phyloP scores from a whole-genome alignment of 192 early-diverging fungal species.

The Lunasporangiospora selenospora region DNA sequence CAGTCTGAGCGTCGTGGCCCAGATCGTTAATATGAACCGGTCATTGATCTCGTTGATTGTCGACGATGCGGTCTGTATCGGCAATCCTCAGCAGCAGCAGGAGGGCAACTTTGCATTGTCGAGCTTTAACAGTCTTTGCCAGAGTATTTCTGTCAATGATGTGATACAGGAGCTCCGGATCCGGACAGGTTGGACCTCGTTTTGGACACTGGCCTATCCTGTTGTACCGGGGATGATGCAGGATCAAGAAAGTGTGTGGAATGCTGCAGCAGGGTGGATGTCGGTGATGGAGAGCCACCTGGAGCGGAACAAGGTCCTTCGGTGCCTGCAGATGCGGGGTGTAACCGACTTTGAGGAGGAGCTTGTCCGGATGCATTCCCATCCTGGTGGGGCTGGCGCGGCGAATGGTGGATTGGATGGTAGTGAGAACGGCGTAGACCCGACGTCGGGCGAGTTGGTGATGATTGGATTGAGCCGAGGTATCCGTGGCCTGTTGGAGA shows the following conservation, averaged over 20 bases:
- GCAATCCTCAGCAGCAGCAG: too few relatives aligned
- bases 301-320: constrained; percentile 6
- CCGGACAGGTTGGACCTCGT: constrained; percentile 15
- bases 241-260: constrained; percentile 1
- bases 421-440: not conserved
- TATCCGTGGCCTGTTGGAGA: constrained; percentile 19
- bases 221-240: constrained; percentile 7
- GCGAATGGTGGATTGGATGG: constrained; percentile 1
- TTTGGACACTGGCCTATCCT: constrained; percentile 28
- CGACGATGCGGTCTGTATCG: constrained; percentile 15
- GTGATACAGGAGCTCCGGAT: constrained; percentile 31
- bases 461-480: constrained; percentile 18
- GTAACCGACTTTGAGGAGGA: constrained; percentile 44
- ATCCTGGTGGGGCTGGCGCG: constrained; percentile 4
- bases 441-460: constrained; percentile 5
- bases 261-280: constrained; percentile 26
- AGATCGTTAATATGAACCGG: constrained; percentile 25
- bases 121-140: constrained; percentile 21
- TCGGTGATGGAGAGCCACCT: constrained; percentile 13
- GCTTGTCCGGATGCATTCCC: too few relatives aligned
- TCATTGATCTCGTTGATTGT: constrained; percentile 16
- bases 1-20: constrained; percentile 12
- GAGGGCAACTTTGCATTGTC: constrained; percentile 17
- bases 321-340: constrained; percentile 21
- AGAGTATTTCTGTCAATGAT: constrained; percentile 6